Conservation (phyloP, 106 monocot genomes). For the Ottelia alismoides region DNA sequence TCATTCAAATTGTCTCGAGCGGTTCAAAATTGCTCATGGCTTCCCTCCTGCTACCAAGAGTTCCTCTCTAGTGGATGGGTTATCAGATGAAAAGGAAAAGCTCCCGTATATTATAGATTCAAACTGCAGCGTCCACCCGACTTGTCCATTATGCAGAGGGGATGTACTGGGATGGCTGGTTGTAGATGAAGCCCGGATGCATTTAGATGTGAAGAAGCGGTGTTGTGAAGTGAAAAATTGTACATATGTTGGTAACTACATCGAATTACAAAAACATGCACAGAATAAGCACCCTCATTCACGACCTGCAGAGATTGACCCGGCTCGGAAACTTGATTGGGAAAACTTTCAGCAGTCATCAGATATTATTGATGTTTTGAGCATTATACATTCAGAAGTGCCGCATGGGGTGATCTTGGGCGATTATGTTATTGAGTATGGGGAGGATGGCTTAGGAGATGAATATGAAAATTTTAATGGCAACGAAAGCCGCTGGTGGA, state of each 20-base stretch:
- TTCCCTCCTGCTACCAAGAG: not conserved
- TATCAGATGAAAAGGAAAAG: not conserved
- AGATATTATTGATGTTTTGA: slow-evolving; percentile 3
- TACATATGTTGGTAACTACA: slow-evolving; percentile 4
- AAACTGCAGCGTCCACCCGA: not conserved
- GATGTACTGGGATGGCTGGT: slow-evolving; percentile 2
- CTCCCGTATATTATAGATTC: too few species aligned
- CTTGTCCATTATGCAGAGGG: slow-evolving; percentile 8
- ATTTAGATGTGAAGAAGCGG: slow-evolving; percentile 1
- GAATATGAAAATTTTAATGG: slow-evolving; percentile 5
- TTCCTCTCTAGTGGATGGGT: not conserved
- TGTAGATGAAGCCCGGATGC: not conserved
- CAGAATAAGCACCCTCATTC: not conserved
- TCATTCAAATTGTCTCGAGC: slow-evolving; percentile 6
- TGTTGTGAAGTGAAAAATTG: slow-evolving; percentile 10
- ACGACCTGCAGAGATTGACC: slow-evolving; percentile 8
- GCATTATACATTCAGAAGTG: slow-evolving; percentile 1
- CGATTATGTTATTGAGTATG: slow-evolving; percentile 8
- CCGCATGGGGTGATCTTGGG: slow-evolving; percentile 4
- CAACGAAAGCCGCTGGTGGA: slow-evolving; percentile 6
- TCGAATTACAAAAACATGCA: not conserved
- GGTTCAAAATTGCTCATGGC: slow-evolving; percentile 3
- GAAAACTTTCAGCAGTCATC: slow-evolving; percentile 10
- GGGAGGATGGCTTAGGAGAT: slow-evolving; percentile 2
- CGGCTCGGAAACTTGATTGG: slow-evolving; percentile 9